Evolutionary conservation across 2,329 filamentous ascomycete genomes (phyloP).

Genomic region (Chrysosporium keratinophilum): DNA sequence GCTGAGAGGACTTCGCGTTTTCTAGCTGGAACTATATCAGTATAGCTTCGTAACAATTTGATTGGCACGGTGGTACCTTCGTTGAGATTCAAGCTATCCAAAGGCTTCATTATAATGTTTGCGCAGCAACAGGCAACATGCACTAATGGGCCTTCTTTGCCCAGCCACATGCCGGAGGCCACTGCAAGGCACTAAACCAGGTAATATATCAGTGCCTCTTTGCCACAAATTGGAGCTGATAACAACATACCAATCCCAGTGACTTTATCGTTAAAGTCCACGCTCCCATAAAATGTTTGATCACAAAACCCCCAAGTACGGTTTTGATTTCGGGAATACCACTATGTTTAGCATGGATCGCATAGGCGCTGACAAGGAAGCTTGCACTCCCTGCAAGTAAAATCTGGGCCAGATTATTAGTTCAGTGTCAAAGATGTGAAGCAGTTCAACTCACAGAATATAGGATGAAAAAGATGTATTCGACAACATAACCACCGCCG

Average conservation of each 20-base stretch:
- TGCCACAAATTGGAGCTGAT: not conserved
- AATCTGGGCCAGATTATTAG: constrained; percentile 32
- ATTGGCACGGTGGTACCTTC: constrained; percentile 42
- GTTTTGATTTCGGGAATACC: constrained; percentile 99
- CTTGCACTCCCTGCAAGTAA: constrained; percentile 75
- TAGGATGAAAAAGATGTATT: constrained; percentile 78
- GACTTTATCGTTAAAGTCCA: constrained; percentile 94
- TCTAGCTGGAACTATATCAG: constrained; percentile 49
- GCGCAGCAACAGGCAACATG: constrained; percentile 97
- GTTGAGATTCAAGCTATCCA: constrained; percentile 82
- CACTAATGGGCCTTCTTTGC: constrained; percentile 94
- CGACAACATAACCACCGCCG: constrained; percentile 67
- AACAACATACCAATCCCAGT: constrained; percentile 50
- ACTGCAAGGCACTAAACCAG: constrained; percentile 61
- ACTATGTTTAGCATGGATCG: constrained; percentile 95
- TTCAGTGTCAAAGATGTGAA: constrained; percentile 18
- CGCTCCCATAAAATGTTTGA: constrained; percentile 92
- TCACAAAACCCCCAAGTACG: constrained; percentile 96
- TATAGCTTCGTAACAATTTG: not conserved
- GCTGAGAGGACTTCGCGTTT: constrained; percentile 90
- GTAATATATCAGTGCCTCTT: not conserved
- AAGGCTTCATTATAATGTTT: constrained; percentile 87
- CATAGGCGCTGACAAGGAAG: constrained; percentile 76
- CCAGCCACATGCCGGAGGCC: constrained; percentile 84
- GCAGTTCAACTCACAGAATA: constrained; percentile 55